Evolutionary conservation across 2,329 filamentous ascomycete species (phyloP).

Genomic region (Westerdykella sp.): DNA sequence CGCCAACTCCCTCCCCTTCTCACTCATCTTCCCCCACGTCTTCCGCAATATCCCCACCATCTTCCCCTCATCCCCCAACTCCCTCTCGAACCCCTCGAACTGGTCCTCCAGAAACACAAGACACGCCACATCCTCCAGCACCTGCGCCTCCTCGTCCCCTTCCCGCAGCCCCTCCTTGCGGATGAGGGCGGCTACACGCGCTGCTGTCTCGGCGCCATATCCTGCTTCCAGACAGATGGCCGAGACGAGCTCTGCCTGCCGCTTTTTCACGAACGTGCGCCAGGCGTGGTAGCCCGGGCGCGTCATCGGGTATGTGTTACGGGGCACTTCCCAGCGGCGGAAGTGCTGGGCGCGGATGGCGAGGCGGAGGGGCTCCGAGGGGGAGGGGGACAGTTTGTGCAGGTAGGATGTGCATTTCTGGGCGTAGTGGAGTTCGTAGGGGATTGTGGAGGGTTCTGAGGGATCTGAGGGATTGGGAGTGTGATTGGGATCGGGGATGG

Average conservation of each 20-base stretch:
- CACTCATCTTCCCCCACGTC: slow-evolving; percentile 39
- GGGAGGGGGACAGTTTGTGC: slow-evolving; percentile 51
- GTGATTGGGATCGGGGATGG: slow-evolving; percentile 33
- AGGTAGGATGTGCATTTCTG: slow-evolving; percentile 74
- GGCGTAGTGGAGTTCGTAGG: slow-evolving; percentile 80
- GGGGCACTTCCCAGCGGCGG: slow-evolving; percentile 76
- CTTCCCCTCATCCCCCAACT: slow-evolving; percentile 66
- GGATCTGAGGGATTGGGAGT: slow-evolving; percentile 9
- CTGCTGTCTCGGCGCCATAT: slow-evolving; percentile 49
- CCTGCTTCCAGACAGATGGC: slow-evolving; percentile 49
- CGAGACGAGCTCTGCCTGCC: slow-evolving; percentile 58
- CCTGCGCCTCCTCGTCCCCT: slow-evolving; percentile 61
- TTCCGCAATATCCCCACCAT: slow-evolving; percentile 49
- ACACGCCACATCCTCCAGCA: slow-evolving; percentile 79
- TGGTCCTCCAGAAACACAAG: slow-evolving; percentile 84
- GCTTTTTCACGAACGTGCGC: slow-evolving; percentile 66
- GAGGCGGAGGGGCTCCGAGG: slow-evolving; percentile 62
- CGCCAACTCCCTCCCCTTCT: slow-evolving; percentile 30
- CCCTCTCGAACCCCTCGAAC: slow-evolving; percentile 71
- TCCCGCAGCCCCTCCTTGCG: slow-evolving; percentile 67
- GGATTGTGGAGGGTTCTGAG: slow-evolving; percentile 38
- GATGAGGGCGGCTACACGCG: slow-evolving; percentile 63
- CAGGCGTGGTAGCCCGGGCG: slow-evolving; percentile 73
- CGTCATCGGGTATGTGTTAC: slow-evolving; percentile 65
- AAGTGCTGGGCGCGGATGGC: slow-evolving; percentile 83